Evolutionary conservation across 2,329 filamentous ascomycete genomes (phyloP).

Genomic region (Monascus ruber): DNA sequence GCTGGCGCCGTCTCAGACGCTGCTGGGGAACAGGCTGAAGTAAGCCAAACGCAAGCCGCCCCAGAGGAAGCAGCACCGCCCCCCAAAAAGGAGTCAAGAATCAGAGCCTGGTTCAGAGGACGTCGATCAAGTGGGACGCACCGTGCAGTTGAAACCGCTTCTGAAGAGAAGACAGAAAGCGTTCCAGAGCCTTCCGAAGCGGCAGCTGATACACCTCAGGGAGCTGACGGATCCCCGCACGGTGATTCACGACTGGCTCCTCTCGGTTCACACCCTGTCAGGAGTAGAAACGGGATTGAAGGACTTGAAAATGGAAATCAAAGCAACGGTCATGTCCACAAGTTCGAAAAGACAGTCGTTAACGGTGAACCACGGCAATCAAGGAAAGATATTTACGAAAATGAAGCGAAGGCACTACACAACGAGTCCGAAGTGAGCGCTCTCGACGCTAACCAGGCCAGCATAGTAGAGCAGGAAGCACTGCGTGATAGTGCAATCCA

Average conservation of each 20-base stretch:
- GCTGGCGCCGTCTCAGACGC: background rate
- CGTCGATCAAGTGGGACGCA: constrained; percentile 16
- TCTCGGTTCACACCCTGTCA: constrained; percentile 22
- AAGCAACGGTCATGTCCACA: constrained; percentile 6
- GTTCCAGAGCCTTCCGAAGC: constrained; percentile 11
- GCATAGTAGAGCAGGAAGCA: constrained; percentile 12
- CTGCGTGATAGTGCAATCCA: constrained; percentile 18
- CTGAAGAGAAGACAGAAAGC: constrained; percentile 3
- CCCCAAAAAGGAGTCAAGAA: constrained; percentile 19
- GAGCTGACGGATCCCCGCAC: background rate
- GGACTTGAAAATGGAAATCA: background rate
- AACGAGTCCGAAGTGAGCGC: constrained; percentile 3
- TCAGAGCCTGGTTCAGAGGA: constrained; percentile 25
- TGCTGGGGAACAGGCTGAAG: background rate
- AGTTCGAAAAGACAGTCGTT: constrained; percentile 5
- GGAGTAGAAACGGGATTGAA: background rate
- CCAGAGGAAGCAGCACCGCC: constrained; percentile 1
- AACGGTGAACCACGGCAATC: background rate
- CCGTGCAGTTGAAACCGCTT: constrained; percentile 2
- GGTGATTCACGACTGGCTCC: constrained; percentile 12
- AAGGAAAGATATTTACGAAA: background rate
- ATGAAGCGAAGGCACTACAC: background rate
- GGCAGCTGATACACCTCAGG: background rate
- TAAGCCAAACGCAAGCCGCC: background rate
- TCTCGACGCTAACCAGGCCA: constrained; percentile 3